phyloP scores from a whole-genome alignment of 768 basidiomycete genomes.

The Epithele typhae region DNA sequence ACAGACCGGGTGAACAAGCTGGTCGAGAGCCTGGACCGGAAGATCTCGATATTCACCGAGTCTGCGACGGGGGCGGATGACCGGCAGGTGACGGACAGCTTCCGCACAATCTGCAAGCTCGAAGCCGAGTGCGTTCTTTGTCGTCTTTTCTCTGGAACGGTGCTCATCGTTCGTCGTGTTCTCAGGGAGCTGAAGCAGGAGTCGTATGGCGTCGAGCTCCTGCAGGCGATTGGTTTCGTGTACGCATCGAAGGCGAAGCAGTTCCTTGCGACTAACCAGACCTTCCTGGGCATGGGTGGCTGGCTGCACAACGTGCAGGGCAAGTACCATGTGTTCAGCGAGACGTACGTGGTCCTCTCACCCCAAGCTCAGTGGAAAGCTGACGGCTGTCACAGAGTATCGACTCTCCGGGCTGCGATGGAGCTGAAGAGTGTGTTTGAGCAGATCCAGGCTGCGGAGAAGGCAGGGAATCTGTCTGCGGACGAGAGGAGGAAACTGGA shows the following conservation, averaged over 20 bases:
- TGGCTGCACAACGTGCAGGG: constrained; percentile 92
- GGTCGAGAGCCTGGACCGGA: constrained; percentile 73
- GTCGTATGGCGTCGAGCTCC: constrained; percentile 81
- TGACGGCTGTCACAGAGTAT: constrained; percentile 47
- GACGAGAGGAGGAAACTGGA: constrained; percentile 82
- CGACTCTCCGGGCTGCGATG: constrained; percentile 80
- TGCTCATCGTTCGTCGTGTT: background rate
- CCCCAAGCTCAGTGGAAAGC: background rate
- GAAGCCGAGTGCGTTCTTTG: constrained; percentile 71
- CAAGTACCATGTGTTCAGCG: constrained; percentile 90
- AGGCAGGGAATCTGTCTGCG: constrained; percentile 69
- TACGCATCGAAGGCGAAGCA: constrained; percentile 83
- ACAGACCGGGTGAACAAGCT: constrained; percentile 73
- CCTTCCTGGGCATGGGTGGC: constrained; percentile 78
- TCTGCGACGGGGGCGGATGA: constrained; percentile 70
- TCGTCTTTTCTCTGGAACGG: background rate
- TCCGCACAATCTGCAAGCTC: constrained; percentile 71
- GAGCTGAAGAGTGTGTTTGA: constrained; percentile 89
- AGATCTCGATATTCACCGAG: constrained; percentile 85
- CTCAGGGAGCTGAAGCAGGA: constrained; percentile 76
- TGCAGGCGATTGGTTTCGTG: constrained; percentile 84
- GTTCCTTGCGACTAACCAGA: constrained; percentile 66
- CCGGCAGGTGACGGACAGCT: constrained; percentile 64
- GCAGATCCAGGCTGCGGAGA: constrained; percentile 87
- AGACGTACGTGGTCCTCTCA: constrained; percentile 60